Percentiles rank a stretch among this genome's conserved stretches.
These are phyloP conservation scores for Hericium rajendrae DNA, from an alignment of 768 basidiomycete species.

Conservation along the genomic window DNA sequence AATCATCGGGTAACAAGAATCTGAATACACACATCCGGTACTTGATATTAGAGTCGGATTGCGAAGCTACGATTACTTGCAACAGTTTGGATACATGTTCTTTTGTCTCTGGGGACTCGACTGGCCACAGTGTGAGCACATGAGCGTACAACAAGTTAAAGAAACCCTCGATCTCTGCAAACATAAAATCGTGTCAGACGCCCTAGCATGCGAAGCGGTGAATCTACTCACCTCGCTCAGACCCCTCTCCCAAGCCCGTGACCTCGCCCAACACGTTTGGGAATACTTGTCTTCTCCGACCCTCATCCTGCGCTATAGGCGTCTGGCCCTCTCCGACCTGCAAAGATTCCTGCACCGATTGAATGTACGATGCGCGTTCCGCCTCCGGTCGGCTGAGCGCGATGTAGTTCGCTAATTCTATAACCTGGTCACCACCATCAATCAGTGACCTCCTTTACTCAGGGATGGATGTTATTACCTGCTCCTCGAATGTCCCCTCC, in stretches of 20 bases:
- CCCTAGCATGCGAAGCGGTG: neutral
- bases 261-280: conserved; percentile 50
- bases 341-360: conserved; percentile 56
- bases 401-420: conserved; percentile 71
- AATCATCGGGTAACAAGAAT: no score
- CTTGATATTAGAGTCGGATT: conserved; percentile 48
- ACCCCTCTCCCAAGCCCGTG: conserved; percentile 64
- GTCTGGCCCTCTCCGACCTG: conserved; percentile 41
- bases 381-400: conserved; percentile 59
- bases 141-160: conserved; percentile 78
- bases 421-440: conserved; percentile 36
- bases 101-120: conserved; percentile 46
- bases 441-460: neutral
- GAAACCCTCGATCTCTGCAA: conserved; percentile 73
- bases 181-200: conserved; percentile 1
- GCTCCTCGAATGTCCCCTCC: conserved; percentile 84
- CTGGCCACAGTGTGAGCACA: conserved; percentile 49
- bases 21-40: conserved; percentile 58
- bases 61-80: conserved; percentile 43
- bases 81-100: conserved; percentile 41
- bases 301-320: conserved; percentile 44
- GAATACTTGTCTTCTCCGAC: conserved; percentile 45
- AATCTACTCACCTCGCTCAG: conserved; percentile 54
- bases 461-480: conserved; percentile 32
- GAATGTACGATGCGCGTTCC: conserved; percentile 49